Evolutionary conservation across 805 yeast genomes (phyloP), one percentile per base, ranked within the genome.

Genomic region (Kazachstania psychrophila): DNA sequence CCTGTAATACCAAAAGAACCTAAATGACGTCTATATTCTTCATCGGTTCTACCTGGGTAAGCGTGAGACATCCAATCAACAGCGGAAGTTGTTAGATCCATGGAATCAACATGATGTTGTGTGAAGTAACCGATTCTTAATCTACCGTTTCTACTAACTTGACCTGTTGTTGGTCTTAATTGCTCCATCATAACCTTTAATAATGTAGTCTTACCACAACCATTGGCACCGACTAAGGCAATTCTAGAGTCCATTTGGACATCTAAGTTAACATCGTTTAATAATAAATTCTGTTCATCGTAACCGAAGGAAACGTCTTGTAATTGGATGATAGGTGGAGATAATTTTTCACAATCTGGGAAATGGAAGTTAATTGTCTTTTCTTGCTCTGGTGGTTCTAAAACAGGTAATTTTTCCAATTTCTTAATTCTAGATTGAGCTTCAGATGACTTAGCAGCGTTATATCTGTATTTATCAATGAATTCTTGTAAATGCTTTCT

Each of bases 1-100:
- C 98, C 98, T 5, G 95, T 86, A 45, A 92, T 89, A 61, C 98
- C 98, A 62, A 92, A 92, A 0, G 96, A 81, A 36, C 98, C 98
- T 49, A 92, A 70, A 57, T 88, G 96, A 53, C 95, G 79, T 68
- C 98, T 79, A 60, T 89, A 89, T 61, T 92, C 97, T 64, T 92
- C 97, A 54, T 87, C 97, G 2, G 87, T 76, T 60, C 79, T 86
- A 39, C 97, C 97, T 2, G 96, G 98, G 68, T 70, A 86, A 5
- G 79, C 75, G 42, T 73, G 68, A 7, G 94, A 79, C 84, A 92
- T 74, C 97, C 98, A 92, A 33, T 84, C 79, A 8, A 92, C 96
- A 0, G 98, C 96, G 39, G 84, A 81, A 30, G 75, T 64, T 12
- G 61, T 70, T 48, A 88, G 66, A 55, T 92, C 97, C 96, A 92